A percentile compares a stretch with the other conserved stretches of the same genome.
phyloP scores from a whole-genome alignment of 2,329 filamentous ascomycete species.

The Colletotrichum aenigma region DNA sequence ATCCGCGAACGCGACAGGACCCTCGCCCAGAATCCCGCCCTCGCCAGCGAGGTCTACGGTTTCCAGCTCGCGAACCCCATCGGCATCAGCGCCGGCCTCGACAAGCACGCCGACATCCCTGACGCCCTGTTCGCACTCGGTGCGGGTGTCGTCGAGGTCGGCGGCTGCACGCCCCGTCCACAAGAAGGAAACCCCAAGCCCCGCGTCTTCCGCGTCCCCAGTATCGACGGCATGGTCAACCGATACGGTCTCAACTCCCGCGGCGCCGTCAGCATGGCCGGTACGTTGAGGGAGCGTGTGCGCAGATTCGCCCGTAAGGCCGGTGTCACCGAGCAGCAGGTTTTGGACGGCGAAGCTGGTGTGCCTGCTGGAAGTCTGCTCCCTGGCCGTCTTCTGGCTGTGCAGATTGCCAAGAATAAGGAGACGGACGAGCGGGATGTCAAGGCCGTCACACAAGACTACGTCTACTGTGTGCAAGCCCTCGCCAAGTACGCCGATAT shows the following conservation, averaged over 20 bases:
- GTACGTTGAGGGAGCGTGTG: constrained; percentile 77
- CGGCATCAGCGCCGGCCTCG: constrained; percentile 92
- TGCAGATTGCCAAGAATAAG: constrained; percentile 98
- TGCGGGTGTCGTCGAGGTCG: constrained; percentile 87
- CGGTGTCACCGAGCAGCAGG: constrained; percentile 72
- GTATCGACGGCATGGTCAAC: constrained; percentile 89
- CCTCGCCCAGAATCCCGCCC: constrained; percentile 32
- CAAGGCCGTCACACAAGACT: constrained; percentile 78
- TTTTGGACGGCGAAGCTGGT: constrained; percentile 77
- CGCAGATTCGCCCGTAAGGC: constrained; percentile 74
- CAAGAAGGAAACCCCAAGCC: constrained; percentile 89
- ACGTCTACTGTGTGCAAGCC: constrained; percentile 86
- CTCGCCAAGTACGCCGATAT: constrained; percentile 91
- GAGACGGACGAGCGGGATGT: constrained; percentile 84
- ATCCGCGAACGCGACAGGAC: constrained; percentile 74
- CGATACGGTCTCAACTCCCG: constrained; percentile 93
- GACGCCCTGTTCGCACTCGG: constrained; percentile 85
- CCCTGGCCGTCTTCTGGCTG: constrained; percentile 78
- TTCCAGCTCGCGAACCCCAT: constrained; percentile 82
- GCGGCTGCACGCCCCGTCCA: constrained; percentile 85
- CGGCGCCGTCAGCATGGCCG: constrained; percentile 87
- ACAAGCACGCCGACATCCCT: constrained; percentile 91
- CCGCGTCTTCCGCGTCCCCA: constrained; percentile 84
- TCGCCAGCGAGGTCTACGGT: constrained; percentile 69
- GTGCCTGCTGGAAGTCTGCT: constrained; percentile 84